Base-by-base conservation (phyloP, 1,284 basidiomycete genomes). In the Leucoagaricus sp. region DNA sequence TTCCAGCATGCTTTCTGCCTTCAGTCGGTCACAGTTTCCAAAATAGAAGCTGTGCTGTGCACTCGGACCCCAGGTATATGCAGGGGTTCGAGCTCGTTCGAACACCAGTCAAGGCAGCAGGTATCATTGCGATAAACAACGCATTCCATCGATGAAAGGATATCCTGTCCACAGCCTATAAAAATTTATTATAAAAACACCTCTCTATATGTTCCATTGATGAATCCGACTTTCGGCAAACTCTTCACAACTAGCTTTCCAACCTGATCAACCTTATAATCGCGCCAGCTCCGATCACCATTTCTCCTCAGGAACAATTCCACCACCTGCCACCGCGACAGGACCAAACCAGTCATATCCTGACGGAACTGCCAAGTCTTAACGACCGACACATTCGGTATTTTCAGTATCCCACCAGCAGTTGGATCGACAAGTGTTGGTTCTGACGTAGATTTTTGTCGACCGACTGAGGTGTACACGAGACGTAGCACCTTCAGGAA, bases 301-400 rank as follows among this genome's bases (percentile, higher is more conserved):
- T 19, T 36, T 25, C 29, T 56, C 54, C 31, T 42, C n/a, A 56
- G 26, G 34, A 45, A 56, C 17, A 56, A 34, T 15, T 45, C 38
- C 13, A 6, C 31, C 21, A 56, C n/a, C n/a, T 12, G 15, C 54
- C 54, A 56, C 1, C 41, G 25, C 36, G 31, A 17, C 31, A 56
- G 38, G 1, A 45, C 31, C 33, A 49, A 21, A 15, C 8, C n/a
- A 0, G 41, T 31, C 54, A 56, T 56, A 56, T 56, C 54, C 33
- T 56, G 47, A 12, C 42, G 40, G 29, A 56, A 56, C 28, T 56
- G 54, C 54, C 54, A 50, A 3, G 17, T 49, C 26, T 46, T 56
- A 19, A 56, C 49, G 15, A 56, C 19, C 4, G 49, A 25, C 8
- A 50, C 48, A 36, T 56, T 56, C 3, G 54, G 48, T 12, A 56